A percentile compares a stretch with the other conserved stretches of the same genome.
phyloP scores from a whole-genome alignment of 1,284 basidiomycete genomes.

The Tremellales sp. region DNA sequence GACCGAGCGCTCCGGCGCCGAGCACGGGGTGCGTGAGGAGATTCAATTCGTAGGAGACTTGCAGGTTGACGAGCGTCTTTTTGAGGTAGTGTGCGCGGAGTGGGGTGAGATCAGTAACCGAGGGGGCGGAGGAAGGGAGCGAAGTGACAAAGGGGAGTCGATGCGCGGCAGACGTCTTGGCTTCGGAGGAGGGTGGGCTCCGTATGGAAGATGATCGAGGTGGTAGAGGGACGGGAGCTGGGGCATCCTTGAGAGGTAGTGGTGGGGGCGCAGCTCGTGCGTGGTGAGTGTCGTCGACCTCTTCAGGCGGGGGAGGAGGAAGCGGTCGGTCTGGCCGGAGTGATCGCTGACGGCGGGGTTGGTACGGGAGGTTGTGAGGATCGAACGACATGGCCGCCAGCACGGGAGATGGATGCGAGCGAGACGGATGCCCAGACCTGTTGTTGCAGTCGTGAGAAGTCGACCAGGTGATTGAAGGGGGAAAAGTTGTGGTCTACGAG shows the following conservation, averaged over 20 bases:
- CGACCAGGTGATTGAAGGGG: neutral
- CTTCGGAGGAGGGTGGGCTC: neutral
- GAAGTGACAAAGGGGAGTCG: constrained; percentile 37
- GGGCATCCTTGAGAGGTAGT: constrained; percentile 8
- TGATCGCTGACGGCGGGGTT: constrained; percentile 22
- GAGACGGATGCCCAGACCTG: neutral
- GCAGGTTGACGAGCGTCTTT: constrained; percentile 83
- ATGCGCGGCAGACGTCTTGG: constrained; percentile 25
- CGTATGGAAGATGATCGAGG: constrained; percentile 1
- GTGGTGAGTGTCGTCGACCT: constrained; percentile 27
- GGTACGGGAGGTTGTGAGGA: constrained; percentile 26
- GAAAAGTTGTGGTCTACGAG: too few relatives aligned
- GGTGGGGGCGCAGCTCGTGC: constrained; percentile 24
- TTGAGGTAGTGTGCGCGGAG: constrained; percentile 92
- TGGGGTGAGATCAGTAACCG: constrained; percentile 60
- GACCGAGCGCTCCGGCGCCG: constrained; percentile 71
- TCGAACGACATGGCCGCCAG: constrained; percentile 16
- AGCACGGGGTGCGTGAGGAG: constrained; percentile 57
- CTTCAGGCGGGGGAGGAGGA: constrained; percentile 31
- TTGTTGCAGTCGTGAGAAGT: too few relatives aligned
- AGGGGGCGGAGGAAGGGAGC: constrained; percentile 23
- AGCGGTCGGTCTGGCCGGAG: constrained; percentile 27
- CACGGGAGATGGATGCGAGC: neutral
- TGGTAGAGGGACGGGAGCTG: constrained; percentile 3
- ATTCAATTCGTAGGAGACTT: constrained; percentile 72